A percentile compares a stretch with the other conserved stretches of the same genome.
Conservation (phyloP, 2,329 filamentous ascomycete genomes). For the Magnaporthiopsis rhizophila region DNA sequence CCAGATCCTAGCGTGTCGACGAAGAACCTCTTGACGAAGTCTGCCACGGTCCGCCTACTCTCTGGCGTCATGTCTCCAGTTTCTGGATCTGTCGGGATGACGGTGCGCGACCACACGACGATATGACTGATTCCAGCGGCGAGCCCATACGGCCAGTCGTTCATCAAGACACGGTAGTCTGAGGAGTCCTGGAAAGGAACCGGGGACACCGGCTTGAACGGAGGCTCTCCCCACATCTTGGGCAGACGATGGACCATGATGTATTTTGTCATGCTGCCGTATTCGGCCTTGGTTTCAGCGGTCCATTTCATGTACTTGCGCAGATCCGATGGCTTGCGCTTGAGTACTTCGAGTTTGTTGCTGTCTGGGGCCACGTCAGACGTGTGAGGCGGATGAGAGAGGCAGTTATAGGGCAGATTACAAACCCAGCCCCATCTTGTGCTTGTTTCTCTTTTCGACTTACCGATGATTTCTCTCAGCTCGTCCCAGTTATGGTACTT, state of each 20-base stretch:
- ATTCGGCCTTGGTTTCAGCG: slow-evolving; percentile 56
- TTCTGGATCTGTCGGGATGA: slow-evolving; percentile 60
- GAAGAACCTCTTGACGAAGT: slow-evolving; percentile 66
- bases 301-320: slow-evolving; percentile 74
- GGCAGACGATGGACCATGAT: slow-evolving; percentile 66
- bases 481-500: slow-evolving; percentile 65
- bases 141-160: slow-evolving; percentile 92
- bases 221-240: slow-evolving; percentile 53
- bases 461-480: slow-evolving; percentile 59
- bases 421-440: not conserved
- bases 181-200: slow-evolving; percentile 44
- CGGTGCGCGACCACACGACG: slow-evolving; percentile 85
- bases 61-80: slow-evolving; percentile 65
- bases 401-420: not conserved
- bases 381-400: not conserved
- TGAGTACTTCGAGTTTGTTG: slow-evolving; percentile 65
- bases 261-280: slow-evolving; percentile 75
- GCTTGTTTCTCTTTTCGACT: slow-evolving; percentile 14
- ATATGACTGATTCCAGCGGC: slow-evolving; percentile 62
- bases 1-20: slow-evolving; percentile 42
- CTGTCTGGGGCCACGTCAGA: slow-evolving; percentile 24
- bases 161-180: slow-evolving; percentile 66
- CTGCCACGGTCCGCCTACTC: slow-evolving; percentile 54
- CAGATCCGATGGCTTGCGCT: slow-evolving; percentile 73
- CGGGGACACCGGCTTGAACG: slow-evolving; percentile 43